These are phyloP conservation scores for Neospermospora avenae DNA, from an alignment of 2,329 filamentous ascomycete species.

Conservation along the genomic window DNA sequence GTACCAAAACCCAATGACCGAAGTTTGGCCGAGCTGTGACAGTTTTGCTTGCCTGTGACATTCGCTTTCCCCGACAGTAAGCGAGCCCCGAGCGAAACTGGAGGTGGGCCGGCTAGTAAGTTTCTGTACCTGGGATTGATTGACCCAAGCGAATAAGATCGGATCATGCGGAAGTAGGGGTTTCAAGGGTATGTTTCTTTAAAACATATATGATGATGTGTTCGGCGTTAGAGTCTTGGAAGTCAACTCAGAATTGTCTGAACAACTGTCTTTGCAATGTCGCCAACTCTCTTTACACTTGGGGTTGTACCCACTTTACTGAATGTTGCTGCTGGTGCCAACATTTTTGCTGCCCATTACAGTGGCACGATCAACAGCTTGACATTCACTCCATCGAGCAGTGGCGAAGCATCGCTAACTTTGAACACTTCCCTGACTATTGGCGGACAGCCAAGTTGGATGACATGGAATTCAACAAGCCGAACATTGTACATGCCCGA, in stretches of 20 bases:
- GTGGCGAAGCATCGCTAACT: conserved; percentile 14
- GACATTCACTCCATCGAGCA: conserved; percentile 29
- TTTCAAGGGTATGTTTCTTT: neutral
- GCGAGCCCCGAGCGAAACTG: too few relatives aligned
- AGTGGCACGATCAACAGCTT: conserved; percentile 43
- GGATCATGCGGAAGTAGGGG: neutral
- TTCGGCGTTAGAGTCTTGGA: neutral
- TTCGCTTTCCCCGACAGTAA: too few relatives aligned
- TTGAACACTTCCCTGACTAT: conserved; percentile 32
- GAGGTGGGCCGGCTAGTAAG: too few relatives aligned
- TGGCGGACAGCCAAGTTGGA: conserved; percentile 43
- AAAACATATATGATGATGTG: neutral
- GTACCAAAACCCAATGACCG: too few relatives aligned
- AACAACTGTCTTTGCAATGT: neutral
- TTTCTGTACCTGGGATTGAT: neutral
- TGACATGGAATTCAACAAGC: conserved; percentile 40
- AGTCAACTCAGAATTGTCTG: neutral
- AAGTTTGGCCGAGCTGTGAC: too few relatives aligned
- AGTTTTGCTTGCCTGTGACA: too few relatives aligned
- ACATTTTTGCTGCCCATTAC: conserved; percentile 38
- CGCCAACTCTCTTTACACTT: neutral
- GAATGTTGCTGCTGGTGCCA: conserved; percentile 12
- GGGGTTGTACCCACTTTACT: conserved; percentile 11
- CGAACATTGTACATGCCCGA: conserved; percentile 44
- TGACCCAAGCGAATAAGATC: neutral